Base-by-base conservation (phyloP, 805 yeast species). In the Danielia oregonensis region DNA sequence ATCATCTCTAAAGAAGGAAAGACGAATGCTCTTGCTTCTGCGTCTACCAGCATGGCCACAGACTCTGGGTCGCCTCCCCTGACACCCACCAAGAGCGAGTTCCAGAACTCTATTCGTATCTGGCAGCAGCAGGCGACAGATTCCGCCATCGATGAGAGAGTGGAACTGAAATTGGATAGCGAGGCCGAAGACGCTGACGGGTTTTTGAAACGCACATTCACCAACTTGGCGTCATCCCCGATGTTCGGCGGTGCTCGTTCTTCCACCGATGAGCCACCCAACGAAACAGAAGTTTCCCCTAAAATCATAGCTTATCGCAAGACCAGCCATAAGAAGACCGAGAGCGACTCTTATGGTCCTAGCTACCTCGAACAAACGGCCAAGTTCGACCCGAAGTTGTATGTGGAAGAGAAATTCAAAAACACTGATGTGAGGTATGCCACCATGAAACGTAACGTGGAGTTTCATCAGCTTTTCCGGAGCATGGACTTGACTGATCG, bases 381-480 rank as follows among this genome's bases (percentile, higher is more conserved):
- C 6, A 36, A 37, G 17, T 58, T 25, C 36, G 78, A 74, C 44
- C 50, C 63, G 4, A 70, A 62, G 35, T 50, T 73, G 6, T 83
- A 81, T 49, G 68, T 69, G 5, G 80, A 75, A 33, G 86, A 81
- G 44, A 69, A 63, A 40, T 82, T 63, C 48, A 59, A 70, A 22
- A 78, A 72, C 40, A 77, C 91, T 0, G 66, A 61, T 10, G 81
- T 76, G 51, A 67, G 79, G 33, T 84, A 70, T 51, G 87, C 96
- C 1, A 63, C 79, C 2, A 68, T 68, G 35, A 49, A 51, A 32
- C 42, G 55, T 15, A 61, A 88, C 51, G 63, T 70, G 4, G 95
- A 86, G 24, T 93, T 87, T 56, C 97, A 88, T 59, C 72, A 67
- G 25, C 47, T 82, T 2, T 93, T 91, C 65, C 70, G 78, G 36